A percentile compares a stretch with the other conserved stretches of the same genome.
These are phyloP conservation scores for Fagus crenata DNA, from an alignment of 306 rosid genomes.

Conservation along the genomic window DNA sequence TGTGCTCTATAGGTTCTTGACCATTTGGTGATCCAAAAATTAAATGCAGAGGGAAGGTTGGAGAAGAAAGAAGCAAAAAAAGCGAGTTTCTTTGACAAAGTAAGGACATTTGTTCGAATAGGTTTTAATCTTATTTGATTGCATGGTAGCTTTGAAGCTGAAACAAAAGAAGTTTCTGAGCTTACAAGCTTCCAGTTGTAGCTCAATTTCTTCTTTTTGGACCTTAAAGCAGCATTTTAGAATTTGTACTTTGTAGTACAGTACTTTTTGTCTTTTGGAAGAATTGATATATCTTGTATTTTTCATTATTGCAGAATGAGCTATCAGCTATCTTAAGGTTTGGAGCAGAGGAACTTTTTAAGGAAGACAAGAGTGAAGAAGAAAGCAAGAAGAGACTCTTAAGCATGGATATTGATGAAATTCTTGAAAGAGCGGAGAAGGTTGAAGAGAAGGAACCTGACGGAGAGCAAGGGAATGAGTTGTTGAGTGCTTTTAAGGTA, in stretches of 20 bases:
- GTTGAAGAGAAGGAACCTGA: constrained; percentile 86
- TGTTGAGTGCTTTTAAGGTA: constrained; percentile 96
- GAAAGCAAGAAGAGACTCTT: constrained; percentile 91
- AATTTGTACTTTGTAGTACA: neutral
- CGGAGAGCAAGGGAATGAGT: constrained; percentile 72
- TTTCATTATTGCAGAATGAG: constrained; percentile 70
- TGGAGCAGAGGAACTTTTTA: constrained; percentile 98
- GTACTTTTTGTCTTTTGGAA: neutral
- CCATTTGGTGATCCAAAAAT: constrained; percentile 98
- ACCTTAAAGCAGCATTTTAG: neutral
- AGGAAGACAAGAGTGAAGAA: constrained; percentile 94
- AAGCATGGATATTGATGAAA: constrained; percentile 96
- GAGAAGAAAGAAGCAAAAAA: constrained; percentile 97
- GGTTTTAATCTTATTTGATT: constrained; percentile 11
- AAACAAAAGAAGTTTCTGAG: constrained; percentile 8
- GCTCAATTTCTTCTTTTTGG: neutral
- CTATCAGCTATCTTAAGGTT: constrained; percentile 92
- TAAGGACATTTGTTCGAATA: constrained; percentile 44
- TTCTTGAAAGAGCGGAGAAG: constrained; percentile 99
- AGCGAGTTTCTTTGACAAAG: constrained; percentile 87
- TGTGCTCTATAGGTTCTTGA: constrained; percentile 81
- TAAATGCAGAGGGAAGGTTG: constrained; percentile 96
- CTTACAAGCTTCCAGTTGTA: constrained; percentile 13
- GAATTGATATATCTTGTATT: neutral
- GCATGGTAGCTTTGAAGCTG: constrained; percentile 7